Base-by-base conservation (phyloP, 2,329 filamentous ascomycete species). In the Phialocephala subalpina region DNA sequence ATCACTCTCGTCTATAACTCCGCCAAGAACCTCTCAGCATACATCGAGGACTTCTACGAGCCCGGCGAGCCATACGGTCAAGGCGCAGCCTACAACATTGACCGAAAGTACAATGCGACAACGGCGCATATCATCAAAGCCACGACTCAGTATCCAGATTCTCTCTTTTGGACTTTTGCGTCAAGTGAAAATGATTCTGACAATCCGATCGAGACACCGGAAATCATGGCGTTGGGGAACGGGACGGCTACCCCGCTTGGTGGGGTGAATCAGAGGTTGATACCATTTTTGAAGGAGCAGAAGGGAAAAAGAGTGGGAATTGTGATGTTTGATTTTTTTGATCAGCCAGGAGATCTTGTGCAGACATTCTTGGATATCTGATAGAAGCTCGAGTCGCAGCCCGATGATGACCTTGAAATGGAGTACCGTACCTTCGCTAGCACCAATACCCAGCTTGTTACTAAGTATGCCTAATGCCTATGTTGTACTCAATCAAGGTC, bases 271-370 rank as follows among this genome's bases (percentile, higher is more conserved):
- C 73, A 83, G 20, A 75, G 77, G 56, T 68, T 85, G 1, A 63
- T 80, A 5, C 64, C 74, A 0, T 75, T 80, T 27, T 68, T 85
- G 29, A 65, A 76, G 59, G 55, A 67, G 3, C 67, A 80, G 64
- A 77, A 75, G 53, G 81, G 82, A 2, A 78, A 80, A 72, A 77
- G 83, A 59, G 58, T 85, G n/a, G 83, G 83, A 0, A 81, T 85
- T 66, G 79, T 85, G 16, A 83, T 86, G 76, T 79, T 86, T 73
- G 83, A 85, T 69, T 85, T 82, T 68, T 86, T 79, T 69, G 80
- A 84, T 53, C 73, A 78, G 68, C 82, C 82, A 0, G 71, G 63
- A 1, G 76, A 80, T 3, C 68, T 85, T 58, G 70, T 85, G 20
- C 73, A 78, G 62, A 74, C 76, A 1, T 77, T 83, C 40, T 68